phyloP scores from a whole-genome alignment of 2,329 filamentous ascomycete genomes.

The Ambrosiella beaveri region DNA sequence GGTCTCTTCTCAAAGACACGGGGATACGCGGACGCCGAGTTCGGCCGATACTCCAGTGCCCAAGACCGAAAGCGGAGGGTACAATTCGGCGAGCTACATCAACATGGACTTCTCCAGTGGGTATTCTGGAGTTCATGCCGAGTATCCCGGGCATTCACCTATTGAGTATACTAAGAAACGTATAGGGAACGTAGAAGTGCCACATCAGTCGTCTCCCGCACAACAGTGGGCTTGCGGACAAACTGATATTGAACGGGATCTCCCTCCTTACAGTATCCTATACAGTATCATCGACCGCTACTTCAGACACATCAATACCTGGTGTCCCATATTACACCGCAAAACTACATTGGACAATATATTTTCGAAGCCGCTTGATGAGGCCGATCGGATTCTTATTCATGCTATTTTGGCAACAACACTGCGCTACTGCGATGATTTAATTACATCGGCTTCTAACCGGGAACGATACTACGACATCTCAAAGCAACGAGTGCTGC shows the following conservation, averaged over 20 bases:
- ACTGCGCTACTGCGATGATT: conserved; percentile 65
- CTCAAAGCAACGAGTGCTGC: conserved; percentile 70
- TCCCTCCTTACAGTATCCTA: conserved; percentile 58
- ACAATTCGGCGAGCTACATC: not conserved
- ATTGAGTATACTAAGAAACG: not conserved
- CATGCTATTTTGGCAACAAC: conserved; percentile 84
- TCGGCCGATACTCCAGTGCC: not conserved
- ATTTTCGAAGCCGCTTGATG: conserved; percentile 70
- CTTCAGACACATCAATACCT: conserved; percentile 65
- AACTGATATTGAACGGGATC: conserved; percentile 35
- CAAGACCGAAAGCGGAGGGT: not conserved
- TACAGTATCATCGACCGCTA: conserved; percentile 60
- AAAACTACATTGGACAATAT: conserved; percentile 65
- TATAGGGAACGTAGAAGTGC: not conserved
- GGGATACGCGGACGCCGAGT: not conserved
- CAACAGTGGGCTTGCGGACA: not conserved
- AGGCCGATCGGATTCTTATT: conserved; percentile 53
- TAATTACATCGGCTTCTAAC: conserved; percentile 53
- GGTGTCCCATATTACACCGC: conserved; percentile 81
- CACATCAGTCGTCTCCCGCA: not conserved
- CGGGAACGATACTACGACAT: conserved; percentile 59
- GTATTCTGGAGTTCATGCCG: not conserved
- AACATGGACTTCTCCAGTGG: not conserved
- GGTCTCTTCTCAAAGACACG: not conserved
- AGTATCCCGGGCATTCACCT: conserved; percentile 8